Percentiles rank a stretch among this genome's conserved stretches.
These are phyloP conservation scores for Chrysoporthe austroafricana DNA, from an alignment of 2,329 filamentous ascomycete genomes.

Conservation along the genomic window DNA sequence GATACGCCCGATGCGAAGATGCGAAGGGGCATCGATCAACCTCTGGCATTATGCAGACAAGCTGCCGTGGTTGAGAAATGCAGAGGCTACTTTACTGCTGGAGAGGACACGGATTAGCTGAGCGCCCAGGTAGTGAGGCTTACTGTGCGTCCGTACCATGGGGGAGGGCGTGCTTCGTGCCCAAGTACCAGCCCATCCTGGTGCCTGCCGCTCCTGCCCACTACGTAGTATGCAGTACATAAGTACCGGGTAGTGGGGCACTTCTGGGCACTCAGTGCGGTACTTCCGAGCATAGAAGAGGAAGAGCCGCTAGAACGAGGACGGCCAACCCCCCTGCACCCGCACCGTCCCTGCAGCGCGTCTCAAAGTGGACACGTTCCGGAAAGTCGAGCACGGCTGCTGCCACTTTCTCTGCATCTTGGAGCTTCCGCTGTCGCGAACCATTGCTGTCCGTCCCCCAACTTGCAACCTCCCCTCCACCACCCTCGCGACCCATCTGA, in stretches of 20 bases:
- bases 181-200: too few species aligned
- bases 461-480: background rate
- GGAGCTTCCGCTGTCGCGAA: background rate
- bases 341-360: constrained; percentile 7
- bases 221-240: too few species aligned
- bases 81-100: too few species aligned
- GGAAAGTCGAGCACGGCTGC: constrained; percentile 6
- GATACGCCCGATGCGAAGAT: too few species aligned
- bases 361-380: constrained; percentile 17
- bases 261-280: background rate
- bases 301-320: background rate
- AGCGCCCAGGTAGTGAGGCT: background rate
- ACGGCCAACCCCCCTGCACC: background rate
- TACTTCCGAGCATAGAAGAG: background rate
- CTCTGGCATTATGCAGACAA: too few species aligned
- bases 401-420: background rate
- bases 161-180: too few species aligned
- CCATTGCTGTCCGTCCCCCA: background rate
- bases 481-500: background rate
- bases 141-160: background rate
- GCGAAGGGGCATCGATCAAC: too few species aligned
- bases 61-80: too few species aligned
- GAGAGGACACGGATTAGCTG: too few species aligned
- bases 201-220: too few species aligned
- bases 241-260: too few species aligned